Base-by-base conservation (phyloP, 1,284 basidiomycete genomes). In the Peniophora sp. region DNA sequence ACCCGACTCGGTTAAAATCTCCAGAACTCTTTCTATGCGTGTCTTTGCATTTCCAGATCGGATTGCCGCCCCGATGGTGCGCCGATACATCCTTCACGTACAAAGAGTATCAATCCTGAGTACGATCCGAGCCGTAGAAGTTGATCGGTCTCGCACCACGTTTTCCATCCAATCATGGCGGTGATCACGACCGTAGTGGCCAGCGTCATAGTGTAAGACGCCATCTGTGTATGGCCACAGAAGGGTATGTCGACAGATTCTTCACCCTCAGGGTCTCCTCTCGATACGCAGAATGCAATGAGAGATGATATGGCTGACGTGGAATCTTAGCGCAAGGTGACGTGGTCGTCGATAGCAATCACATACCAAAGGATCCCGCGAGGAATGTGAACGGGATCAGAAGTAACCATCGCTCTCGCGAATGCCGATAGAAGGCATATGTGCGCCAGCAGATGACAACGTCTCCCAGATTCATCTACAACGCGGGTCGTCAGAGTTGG, bases 1-100 rank as follows among this genome's bases (percentile, higher is more conserved):
- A 18, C 56, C 56, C 9, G 56, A 52, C 37, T 57, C 56, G 34
- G 55, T 32, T 27, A 57, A 48, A n/a, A 57, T 39, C 3, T 51
- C 15, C 56, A 57, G 55, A 22, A 54, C 41, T 18, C 45, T 49
- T 47, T 54, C 47, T 3, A 47, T 47, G 12, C 54, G 51, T 10
- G 56, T 50, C 17, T 34, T 35, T n/a, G 46, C 49, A 14, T 47
- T 46, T 17, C 48, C 18, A 24, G 32, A 49, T 22, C 53, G 47
- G 27, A 50, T 52, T 18, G 52, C 45, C 10, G 46, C 32, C 27
- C 48, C 3, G 24, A 51, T 45, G 42, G 24, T 53, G 3, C 47
- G 56, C 32, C 52, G 52, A 32, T 57, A 52, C 44, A 49, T 24
- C 56, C 56, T 57, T 20, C 14, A 36, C n/a, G n/a, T 11, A 11